A percentile compares a stretch with the other conserved stretches of the same genome.
Conservation (phyloP, 805 yeast genomes). For the Kodamaea hsintzibuensis region DNA sequence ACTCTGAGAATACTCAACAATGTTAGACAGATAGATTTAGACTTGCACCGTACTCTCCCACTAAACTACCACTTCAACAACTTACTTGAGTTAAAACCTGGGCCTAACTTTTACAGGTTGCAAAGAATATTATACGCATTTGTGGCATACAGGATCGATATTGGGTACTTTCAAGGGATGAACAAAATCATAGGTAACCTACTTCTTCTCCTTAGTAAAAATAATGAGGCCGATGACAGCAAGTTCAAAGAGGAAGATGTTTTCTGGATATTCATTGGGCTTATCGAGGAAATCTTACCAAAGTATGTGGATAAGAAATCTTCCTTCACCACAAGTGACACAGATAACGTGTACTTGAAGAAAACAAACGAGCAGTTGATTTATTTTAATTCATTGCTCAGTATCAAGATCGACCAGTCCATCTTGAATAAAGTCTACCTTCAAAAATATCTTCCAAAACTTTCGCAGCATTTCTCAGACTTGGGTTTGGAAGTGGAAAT, state of each 20-base stretch:
- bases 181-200: constrained; percentile 57
- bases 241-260: constrained; percentile 45
- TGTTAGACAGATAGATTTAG: constrained; percentile 51
- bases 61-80: constrained; percentile 50
- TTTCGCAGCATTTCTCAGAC: constrained; percentile 34
- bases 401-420: constrained; percentile 41
- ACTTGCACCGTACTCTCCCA: constrained; percentile 57
- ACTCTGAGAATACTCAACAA: constrained; percentile 19
- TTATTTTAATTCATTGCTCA: constrained; percentile 18
- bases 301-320: constrained; percentile 22
- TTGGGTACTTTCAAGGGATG: constrained; percentile 65
- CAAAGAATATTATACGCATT: constrained; percentile 51
- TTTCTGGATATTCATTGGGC: constrained; percentile 52
- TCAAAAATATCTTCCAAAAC: constrained; percentile 38
- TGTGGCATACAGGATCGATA: constrained; percentile 44
- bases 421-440: constrained; percentile 35
- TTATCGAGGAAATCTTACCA: constrained; percentile 52
- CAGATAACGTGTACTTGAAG: constrained; percentile 6
- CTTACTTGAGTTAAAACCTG: constrained; percentile 41
- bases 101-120: constrained; percentile 52
- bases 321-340: neutral
- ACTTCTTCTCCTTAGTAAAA: constrained; percentile 25
- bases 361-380: constrained; percentile 7
- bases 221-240: constrained; percentile 8
- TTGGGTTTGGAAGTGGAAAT: constrained; percentile 48